A percentile compares a stretch with the other conserved stretches of the same genome.
Conservation (phyloP, 352 stramenopile genomes). For the Globisporangium abappressorium region DNA sequence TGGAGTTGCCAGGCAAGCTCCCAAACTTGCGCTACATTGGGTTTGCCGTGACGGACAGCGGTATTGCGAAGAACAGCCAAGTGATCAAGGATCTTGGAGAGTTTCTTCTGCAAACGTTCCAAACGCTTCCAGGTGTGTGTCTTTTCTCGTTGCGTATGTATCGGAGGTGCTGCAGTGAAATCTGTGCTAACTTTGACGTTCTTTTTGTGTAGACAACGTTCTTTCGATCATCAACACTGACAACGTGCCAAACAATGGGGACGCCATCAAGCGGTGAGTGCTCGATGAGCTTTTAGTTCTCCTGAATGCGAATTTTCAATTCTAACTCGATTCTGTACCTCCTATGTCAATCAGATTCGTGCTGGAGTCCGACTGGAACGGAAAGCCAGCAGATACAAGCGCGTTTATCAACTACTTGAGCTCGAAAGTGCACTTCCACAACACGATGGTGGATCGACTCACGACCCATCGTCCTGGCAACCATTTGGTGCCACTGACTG, state of each 20-base stretch:
- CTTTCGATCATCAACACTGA: conserved; percentile 78
- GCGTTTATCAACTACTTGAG: conserved; percentile 38
- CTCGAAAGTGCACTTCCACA: conserved; percentile 68
- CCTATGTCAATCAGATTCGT: conserved; percentile 20
- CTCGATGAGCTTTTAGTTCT: not conserved
- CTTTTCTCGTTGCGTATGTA: not conserved
- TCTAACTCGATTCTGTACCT: not conserved
- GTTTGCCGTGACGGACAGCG: conserved; percentile 19
- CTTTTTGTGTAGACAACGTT: conserved; percentile 25
- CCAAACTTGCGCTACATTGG: conserved; percentile 15
- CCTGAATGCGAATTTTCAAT: not conserved
- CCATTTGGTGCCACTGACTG: conserved; percentile 48
- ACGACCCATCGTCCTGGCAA: conserved; percentile 43
- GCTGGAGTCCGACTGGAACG: conserved; percentile 22
- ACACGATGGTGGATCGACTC: conserved; percentile 81
- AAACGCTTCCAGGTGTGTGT: conserved; percentile 30
- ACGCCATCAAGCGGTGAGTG: conserved; percentile 34
- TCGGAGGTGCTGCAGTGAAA: not conserved
- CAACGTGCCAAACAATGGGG: conserved; percentile 69
- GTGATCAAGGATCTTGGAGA: conserved; percentile 50
- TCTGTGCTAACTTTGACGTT: not conserved
- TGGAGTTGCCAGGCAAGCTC: conserved; percentile 26
- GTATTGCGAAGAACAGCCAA: conserved; percentile 27
- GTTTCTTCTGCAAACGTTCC: conserved; percentile 41
- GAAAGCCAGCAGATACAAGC: conserved; percentile 17